Percentiles rank a stretch among this genome's conserved stretches.
phyloP scores from a whole-genome alignment of 2,329 filamentous ascomycete genomes.

The Colletotrichum tamarilloi region DNA sequence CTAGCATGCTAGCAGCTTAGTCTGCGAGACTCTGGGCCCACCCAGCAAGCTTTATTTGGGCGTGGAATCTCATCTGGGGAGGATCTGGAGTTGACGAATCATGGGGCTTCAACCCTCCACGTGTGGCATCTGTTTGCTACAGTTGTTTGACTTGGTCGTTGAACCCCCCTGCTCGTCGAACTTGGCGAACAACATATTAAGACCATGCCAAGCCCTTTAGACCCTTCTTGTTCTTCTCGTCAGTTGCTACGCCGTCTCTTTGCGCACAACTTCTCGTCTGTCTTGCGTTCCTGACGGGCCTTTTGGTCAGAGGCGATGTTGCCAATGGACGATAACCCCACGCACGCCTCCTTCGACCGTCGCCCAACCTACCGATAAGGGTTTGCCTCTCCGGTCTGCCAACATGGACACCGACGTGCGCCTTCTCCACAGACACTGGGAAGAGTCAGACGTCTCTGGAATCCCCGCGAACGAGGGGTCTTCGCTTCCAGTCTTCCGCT shows the following conservation, averaged over 20 bases:
- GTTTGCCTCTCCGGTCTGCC: constrained; percentile 21
- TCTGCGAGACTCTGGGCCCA: neutral
- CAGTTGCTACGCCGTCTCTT: constrained; percentile 12
- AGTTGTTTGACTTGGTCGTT: constrained; percentile 15
- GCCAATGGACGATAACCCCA: neutral
- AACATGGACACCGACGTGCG: neutral
- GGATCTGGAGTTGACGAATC: constrained; percentile 27
- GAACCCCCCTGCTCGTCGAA: constrained; percentile 13
- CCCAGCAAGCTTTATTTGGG: constrained; percentile 28
- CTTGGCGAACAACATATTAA: constrained; percentile 14
- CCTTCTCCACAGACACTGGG: neutral
- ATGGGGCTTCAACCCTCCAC: constrained; percentile 13
- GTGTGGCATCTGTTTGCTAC: constrained; percentile 27
- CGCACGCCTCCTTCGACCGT: constrained; percentile 3
- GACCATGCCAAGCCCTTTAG: constrained; percentile 28
- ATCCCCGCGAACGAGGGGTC: neutral
- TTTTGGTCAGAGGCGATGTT: neutral
- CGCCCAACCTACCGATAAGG: constrained; percentile 21
- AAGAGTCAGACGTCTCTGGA: constrained; percentile 12
- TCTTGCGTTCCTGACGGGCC: neutral
- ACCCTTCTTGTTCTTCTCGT: constrained; percentile 8
- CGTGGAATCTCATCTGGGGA: constrained; percentile 25
- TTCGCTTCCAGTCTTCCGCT: neutral
- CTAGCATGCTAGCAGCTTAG: constrained; percentile 17
- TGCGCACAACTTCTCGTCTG: neutral